Conservation (phyloP, 768 basidiomycete species). For the Auricularia sp. region DNA sequence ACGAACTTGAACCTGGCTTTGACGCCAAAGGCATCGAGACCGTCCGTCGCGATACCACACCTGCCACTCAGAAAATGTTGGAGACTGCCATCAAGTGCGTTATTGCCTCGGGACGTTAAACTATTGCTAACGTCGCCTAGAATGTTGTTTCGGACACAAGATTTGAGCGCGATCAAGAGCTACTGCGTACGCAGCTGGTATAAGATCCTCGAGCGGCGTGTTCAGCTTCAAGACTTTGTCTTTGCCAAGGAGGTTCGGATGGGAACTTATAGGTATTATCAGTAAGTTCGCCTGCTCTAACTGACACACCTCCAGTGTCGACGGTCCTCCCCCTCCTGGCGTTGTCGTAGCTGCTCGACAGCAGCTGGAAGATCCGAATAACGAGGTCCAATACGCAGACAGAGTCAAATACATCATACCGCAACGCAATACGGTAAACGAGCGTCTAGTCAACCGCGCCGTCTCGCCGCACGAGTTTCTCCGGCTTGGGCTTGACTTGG, state of each 20-base stretch:
- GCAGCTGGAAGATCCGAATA: conserved; percentile 61
- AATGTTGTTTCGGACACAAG: conserved; percentile 81
- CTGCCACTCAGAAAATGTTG: conserved; percentile 86
- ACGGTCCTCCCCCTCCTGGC: conserved; percentile 82
- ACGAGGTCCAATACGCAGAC: conserved; percentile 88
- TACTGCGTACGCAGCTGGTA: conserved; percentile 82
- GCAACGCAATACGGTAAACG: conserved; percentile 45
- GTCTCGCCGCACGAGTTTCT: conserved; percentile 64
- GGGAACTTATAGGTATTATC: conserved; percentile 78
- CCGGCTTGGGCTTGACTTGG: conserved; percentile 62
- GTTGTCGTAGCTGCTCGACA: conserved; percentile 74
- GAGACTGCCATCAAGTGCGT: conserved; percentile 80
- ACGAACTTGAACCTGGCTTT: conserved; percentile 69
- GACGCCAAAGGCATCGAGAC: conserved; percentile 99
- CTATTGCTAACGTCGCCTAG: conserved; percentile 31
- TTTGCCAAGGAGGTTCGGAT: conserved; percentile 90
- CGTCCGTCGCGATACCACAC: conserved; percentile 83
- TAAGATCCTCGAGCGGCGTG: conserved; percentile 70
- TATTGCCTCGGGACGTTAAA: neutral
- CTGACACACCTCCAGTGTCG: conserved; percentile 46
- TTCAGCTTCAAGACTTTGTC: conserved; percentile 85
- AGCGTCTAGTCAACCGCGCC: conserved; percentile 65
- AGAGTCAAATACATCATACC: conserved; percentile 86
- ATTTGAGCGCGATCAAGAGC: conserved; percentile 80
- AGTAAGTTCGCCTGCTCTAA: neutral